A percentile compares a stretch with the other conserved stretches of the same genome.
Evolutionary conservation across 139 green algal genomes (phyloP).

Genomic region (Desmodesmus armatus): DNA sequence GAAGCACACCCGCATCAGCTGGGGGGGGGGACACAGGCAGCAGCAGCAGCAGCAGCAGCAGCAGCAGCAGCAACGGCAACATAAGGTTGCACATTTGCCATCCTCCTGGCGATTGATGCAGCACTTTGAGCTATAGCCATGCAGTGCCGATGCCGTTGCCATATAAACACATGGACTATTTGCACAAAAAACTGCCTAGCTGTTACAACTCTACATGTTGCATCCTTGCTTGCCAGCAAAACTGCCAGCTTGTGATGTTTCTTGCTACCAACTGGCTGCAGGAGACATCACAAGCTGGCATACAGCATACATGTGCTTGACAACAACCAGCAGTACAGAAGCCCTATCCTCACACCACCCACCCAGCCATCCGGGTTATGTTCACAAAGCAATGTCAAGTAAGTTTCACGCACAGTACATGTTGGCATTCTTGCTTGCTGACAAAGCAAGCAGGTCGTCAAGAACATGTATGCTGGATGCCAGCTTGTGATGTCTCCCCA

Average conservation of each 20-base stretch:
- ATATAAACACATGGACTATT: not conserved
- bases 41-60: not conserved
- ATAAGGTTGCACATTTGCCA: not conserved
- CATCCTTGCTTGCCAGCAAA: not conserved
- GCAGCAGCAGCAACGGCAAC: not conserved
- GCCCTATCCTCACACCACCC: not conserved
- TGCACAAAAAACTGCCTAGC: not conserved
- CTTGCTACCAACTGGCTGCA: not conserved
- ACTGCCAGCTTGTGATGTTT: not conserved
- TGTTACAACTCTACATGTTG: too few species aligned
- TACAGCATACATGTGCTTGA: not conserved
- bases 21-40: not conserved
- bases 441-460: not conserved
- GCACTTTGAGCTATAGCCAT: not conserved
- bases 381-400: too few species aligned
- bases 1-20: conserved; percentile 33
- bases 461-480: not conserved
- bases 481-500: not conserved
- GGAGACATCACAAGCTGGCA: not conserved
- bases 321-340: too few species aligned
- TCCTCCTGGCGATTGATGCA: not conserved
- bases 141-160: not conserved
- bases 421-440: too few species aligned
- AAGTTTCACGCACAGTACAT: not conserved
- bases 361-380: too few species aligned